Evolutionary conservation across 164 flowering plant genomes (phyloP).

Genomic region (Saururus chinensis): DNA sequence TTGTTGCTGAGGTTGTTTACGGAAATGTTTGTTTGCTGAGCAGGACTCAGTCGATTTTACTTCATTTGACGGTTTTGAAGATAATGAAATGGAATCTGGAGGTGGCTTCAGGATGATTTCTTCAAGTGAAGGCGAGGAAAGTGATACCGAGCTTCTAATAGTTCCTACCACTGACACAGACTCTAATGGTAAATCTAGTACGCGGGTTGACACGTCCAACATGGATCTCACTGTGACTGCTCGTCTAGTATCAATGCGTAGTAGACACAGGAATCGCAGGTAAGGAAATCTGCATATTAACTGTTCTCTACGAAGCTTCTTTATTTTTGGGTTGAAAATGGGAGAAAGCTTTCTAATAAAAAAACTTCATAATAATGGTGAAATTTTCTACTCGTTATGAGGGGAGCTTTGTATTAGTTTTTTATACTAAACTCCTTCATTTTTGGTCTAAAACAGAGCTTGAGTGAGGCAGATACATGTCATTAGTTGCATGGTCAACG

Average conservation of each 20-base stretch:
- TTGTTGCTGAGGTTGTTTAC: not conserved
- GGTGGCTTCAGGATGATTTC: constrained; percentile 20
- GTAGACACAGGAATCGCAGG: constrained; percentile 33
- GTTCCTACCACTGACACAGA: constrained; percentile 58
- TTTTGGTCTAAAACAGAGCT: not conserved
- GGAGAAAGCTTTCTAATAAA: too few relatives aligned
- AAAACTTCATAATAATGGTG: not conserved
- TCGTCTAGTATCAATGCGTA: constrained; percentile 44
- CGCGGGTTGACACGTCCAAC: constrained; percentile 31
- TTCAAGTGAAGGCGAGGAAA: constrained; percentile 81
- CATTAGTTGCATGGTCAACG: too few relatives aligned
- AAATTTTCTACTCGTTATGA: not conserved
- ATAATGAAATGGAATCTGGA: constrained; percentile 20
- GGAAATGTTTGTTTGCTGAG: not conserved
- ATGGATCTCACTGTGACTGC: constrained; percentile 21
- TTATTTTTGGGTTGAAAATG: not conserved
- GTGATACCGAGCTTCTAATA: constrained; percentile 53
- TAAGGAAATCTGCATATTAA: constrained; percentile 4
- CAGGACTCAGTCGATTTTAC: constrained; percentile 36
- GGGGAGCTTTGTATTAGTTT: too few relatives aligned
- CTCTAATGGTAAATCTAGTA: constrained; percentile 25
- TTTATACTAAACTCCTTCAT: too few relatives aligned
- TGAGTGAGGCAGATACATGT: not conserved
- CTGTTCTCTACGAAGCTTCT: not conserved
- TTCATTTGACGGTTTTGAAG: constrained; percentile 42